Conservation (phyloP, 306 rosid genomes). For the Prunus campanulata region DNA sequence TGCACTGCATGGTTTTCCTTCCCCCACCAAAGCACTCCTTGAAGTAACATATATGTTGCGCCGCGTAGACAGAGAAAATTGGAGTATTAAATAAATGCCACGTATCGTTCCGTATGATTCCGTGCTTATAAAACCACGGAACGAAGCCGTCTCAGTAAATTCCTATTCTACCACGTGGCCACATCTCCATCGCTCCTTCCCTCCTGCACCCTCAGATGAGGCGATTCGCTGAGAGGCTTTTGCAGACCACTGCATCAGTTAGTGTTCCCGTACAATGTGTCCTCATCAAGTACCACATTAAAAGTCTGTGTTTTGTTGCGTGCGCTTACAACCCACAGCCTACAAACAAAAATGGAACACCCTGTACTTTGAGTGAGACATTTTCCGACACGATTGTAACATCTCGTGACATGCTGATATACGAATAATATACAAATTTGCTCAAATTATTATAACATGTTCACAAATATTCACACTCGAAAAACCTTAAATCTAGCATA, state of each 20-base stretch:
- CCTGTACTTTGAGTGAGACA: no score
- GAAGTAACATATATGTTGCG: background rate
- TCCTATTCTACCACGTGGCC: background rate
- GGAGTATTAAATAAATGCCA: background rate
- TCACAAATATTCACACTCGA: background rate
- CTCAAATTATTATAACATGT: background rate
- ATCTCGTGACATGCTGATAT: background rate
- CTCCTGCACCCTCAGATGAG: background rate
- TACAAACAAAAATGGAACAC: no score
- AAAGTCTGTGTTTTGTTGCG: background rate
- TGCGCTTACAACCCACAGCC: background rate
- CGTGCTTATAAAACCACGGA: background rate
- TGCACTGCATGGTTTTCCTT: background rate
- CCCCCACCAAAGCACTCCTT: slow-evolving; percentile 2
- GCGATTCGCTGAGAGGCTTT: background rate
- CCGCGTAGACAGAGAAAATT: background rate
- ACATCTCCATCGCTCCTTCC: background rate
- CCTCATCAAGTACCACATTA: background rate
- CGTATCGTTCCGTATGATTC: background rate
- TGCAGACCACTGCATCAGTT: background rate
- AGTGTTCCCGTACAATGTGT: slow-evolving; percentile 17
- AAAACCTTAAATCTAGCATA: background rate
- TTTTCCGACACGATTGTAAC: no score
- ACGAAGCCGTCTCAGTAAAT: background rate
- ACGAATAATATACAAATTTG: background rate